phyloP scores from a whole-genome alignment of 768 basidiomycete genomes.

The Suillus cothurnatus region DNA sequence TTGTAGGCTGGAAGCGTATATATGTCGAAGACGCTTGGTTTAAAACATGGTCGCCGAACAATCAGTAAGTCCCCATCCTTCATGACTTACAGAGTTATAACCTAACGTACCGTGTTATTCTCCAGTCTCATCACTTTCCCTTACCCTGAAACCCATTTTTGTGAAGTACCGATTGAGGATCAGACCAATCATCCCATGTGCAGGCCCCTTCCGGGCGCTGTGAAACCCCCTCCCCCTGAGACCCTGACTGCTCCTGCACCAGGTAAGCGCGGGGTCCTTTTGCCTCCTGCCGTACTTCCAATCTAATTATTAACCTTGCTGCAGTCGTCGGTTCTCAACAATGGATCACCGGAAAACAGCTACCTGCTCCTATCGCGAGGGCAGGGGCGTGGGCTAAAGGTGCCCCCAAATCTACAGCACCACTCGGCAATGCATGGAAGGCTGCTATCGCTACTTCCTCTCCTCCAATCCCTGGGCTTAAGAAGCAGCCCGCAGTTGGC shows the following conservation, averaged over 20 bases:
- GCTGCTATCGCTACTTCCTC: constrained; percentile 10
- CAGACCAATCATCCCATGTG: constrained; percentile 41
- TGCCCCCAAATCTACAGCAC: constrained; percentile 18
- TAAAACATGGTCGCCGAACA: constrained; percentile 25
- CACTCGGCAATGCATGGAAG: constrained; percentile 27
- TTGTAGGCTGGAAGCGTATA: constrained; percentile 50
- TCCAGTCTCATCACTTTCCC: constrained; percentile 37
- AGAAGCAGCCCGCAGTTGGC: constrained; percentile 26
- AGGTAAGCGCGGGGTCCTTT: constrained; percentile 27
- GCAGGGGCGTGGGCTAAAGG: constrained; percentile 24
- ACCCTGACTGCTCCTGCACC: constrained; percentile 28
- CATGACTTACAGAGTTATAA: constrained; percentile 1
- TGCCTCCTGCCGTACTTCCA: constrained; percentile 11
- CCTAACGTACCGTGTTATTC: background rate
- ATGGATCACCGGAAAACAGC: constrained; percentile 26
- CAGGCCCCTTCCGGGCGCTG: constrained; percentile 42
- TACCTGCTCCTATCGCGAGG: constrained; percentile 1
- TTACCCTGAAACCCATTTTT: constrained; percentile 42
- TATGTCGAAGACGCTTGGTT: constrained; percentile 48
- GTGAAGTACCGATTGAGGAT: constrained; percentile 42
- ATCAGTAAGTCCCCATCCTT: constrained; percentile 24
- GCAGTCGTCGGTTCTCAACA: constrained; percentile 32
- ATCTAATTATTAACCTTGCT: constrained; percentile 8
- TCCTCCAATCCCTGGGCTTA: constrained; percentile 5
- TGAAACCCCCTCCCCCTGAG: constrained; percentile 29